phyloP scores from a whole-genome alignment of 1,284 basidiomycete species.

The Moesziomyces antarcticus region DNA sequence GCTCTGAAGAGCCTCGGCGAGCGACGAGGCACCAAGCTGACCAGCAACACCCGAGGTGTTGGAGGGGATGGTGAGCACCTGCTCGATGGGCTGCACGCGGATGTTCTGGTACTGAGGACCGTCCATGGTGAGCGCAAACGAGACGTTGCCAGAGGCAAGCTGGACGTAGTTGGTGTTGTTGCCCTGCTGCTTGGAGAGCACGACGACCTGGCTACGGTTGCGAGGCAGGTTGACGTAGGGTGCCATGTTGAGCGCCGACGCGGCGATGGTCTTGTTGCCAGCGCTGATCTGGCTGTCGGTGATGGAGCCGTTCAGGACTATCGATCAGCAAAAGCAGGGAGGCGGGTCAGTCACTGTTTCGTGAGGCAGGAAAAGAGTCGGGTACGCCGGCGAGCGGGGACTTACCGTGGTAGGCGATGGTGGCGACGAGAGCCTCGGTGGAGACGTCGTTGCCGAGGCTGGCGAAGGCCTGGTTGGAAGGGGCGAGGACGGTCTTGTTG shows the following conservation, averaged over 20 bases:
- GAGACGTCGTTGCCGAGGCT: conserved; percentile 67
- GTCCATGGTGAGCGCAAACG: conserved; percentile 54
- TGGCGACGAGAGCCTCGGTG: conserved; percentile 70
- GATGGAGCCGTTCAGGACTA: conserved; percentile 73
- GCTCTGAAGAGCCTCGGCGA: conserved; percentile 67
- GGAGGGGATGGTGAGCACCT: conserved; percentile 70
- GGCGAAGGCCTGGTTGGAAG: conserved; percentile 67
- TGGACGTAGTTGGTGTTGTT: conserved; percentile 72
- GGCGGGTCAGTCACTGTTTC: background rate
- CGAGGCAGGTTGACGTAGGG: conserved; percentile 59
- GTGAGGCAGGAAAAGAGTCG: background rate
- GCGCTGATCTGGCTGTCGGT: conserved; percentile 68
- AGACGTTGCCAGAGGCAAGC: conserved; percentile 70
- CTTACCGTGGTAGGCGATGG: conserved; percentile 74
- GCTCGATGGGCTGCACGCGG: conserved; percentile 55
- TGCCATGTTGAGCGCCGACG: conserved; percentile 73
- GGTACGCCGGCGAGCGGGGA: background rate
- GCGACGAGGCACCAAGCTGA: conserved; percentile 52
- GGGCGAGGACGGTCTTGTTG: conserved; percentile 69
- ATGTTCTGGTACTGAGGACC: conserved; percentile 71
- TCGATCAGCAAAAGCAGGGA: background rate
- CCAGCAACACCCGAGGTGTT: conserved; percentile 35
- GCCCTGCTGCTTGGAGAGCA: conserved; percentile 70
- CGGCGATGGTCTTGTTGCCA: conserved; percentile 72
- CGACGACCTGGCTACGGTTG: conserved; percentile 73